Percentiles rank a stretch among this genome's conserved stretches.
Conservation (phyloP, 768 basidiomycete species). For the Tricholoma matsutake region DNA sequence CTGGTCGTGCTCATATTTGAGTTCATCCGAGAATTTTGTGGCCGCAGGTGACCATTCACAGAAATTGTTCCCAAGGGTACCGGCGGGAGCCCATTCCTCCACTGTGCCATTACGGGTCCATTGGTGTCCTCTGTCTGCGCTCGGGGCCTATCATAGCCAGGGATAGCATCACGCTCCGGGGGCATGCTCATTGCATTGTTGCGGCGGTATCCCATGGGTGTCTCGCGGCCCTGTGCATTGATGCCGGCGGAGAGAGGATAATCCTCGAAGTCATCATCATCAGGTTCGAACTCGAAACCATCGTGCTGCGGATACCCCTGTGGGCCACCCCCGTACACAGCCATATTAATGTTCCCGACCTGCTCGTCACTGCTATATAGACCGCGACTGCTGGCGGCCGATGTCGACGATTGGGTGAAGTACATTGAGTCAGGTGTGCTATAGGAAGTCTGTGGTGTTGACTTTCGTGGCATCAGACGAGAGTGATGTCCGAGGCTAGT, state of each 20-base stretch:
- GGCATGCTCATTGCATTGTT: slow-evolving; percentile 57
- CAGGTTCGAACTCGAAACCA: slow-evolving; percentile 70
- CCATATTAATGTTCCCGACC: slow-evolving; percentile 21
- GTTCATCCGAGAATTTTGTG: slow-evolving; percentile 45
- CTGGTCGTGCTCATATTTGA: slow-evolving; percentile 42
- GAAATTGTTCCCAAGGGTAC: slow-evolving; percentile 30
- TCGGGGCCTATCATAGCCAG: slow-evolving; percentile 52
- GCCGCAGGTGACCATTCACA: slow-evolving; percentile 32
- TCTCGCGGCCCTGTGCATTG: slow-evolving; percentile 66
- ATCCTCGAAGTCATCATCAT: slow-evolving; percentile 76
- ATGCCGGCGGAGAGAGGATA: slow-evolving; percentile 50
- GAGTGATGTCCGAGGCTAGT: slow-evolving; percentile 38
- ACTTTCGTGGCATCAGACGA: slow-evolving; percentile 28
- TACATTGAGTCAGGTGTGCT: slow-evolving; percentile 29
- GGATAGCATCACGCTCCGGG: slow-evolving; percentile 48
- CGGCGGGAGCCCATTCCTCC: slow-evolving; percentile 52
- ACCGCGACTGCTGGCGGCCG: slow-evolving; percentile 28
- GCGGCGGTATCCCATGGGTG: slow-evolving; percentile 62
- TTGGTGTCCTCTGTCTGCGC: slow-evolving; percentile 69
- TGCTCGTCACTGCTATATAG: slow-evolving; percentile 41
- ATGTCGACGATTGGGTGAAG: slow-evolving; percentile 28
- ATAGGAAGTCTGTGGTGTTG: slow-evolving; percentile 29
- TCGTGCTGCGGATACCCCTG: slow-evolving; percentile 60
- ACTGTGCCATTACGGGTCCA: slow-evolving; percentile 60
- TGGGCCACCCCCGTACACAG: slow-evolving; percentile 38